Evolutionary conservation across 305 asterid genomes (phyloP).

Genomic region (Fraxinus angustifolia): DNA sequence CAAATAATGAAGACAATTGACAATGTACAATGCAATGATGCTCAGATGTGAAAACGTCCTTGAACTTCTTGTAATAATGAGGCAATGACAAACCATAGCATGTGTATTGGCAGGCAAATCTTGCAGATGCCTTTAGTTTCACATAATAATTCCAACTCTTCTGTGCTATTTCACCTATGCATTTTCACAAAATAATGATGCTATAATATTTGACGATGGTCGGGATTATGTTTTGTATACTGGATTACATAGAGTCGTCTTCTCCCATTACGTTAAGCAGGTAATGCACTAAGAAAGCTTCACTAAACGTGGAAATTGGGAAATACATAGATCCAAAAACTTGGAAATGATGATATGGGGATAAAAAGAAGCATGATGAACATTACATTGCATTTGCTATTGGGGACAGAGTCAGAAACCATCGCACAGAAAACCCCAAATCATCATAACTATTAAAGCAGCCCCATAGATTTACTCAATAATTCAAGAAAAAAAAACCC

Average conservation of each 20-base stretch:
- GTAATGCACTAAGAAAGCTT: conserved; percentile 18
- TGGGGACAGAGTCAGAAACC: conserved; percentile 15
- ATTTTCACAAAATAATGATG: background rate
- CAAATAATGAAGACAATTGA: conserved; percentile 18
- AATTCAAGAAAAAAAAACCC: conserved; percentile 13
- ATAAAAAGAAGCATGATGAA: background rate
- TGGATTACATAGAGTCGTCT: background rate
- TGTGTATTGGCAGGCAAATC: conserved; percentile 35
- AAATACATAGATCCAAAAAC: conserved; percentile 13
- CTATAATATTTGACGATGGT: background rate
- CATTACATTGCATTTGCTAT: background rate
- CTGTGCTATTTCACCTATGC: background rate
- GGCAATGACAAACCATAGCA: conserved; percentile 34
- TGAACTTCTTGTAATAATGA: conserved; percentile 28
- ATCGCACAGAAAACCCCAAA: conserved; percentile 21
- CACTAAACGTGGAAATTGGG: background rate
- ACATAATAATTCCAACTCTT: background rate
- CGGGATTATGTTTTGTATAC: background rate
- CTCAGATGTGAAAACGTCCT: conserved; percentile 7
- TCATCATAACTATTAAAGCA: conserved; percentile 15
- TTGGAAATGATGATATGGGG: background rate
- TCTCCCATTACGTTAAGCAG: background rate
- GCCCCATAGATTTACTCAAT: conserved; percentile 16
- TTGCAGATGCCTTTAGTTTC: conserved; percentile 9
- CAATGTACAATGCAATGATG: conserved; percentile 16